Base-by-base conservation (phyloP, 2,329 filamentous ascomycete species). In the Colletotrichum echinochloae region DNA sequence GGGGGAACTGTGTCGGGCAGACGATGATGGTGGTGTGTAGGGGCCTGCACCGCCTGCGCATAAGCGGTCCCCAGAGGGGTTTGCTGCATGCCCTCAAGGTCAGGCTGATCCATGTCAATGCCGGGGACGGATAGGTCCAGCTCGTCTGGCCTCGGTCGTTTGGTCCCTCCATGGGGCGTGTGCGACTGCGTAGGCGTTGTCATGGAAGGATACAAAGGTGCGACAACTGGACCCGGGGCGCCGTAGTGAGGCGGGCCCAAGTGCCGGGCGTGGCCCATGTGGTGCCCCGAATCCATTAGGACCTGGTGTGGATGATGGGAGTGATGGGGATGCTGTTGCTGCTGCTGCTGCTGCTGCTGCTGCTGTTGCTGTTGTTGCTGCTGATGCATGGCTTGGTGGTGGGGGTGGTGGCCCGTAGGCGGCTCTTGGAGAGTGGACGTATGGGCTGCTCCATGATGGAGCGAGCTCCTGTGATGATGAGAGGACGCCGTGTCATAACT, bases 1-100 rank as follows among this genome's bases (percentile, higher is more conserved):
- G 91, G 89, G 28, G 90, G 90, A 14, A 89, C 90, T 72, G 92
- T 90, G 74, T 94, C 90, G 59, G 94, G 93, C 46, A 95, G 86
- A 51, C 91, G 91, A 76, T 95, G 93, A 76, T 97, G 94, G 76
- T 95, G 93, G 77, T 97, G 93, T 56, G 88, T 89, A 46, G 88
- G 87, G 30, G 84, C 82, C 39, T 84, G 82, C 44, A 83, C 80
- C 63, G 84, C 76, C 76, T 87, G 81, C 70, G 82, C 81, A 71
- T 89, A 88, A 14, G 84, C 80, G 23, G 82, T 82, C n/a, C 86
- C 84, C 77, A 90, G 81, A 5, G 86, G 82, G 14, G 83, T 82
- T 63, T 86, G 84, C 72, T 87, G 85, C 81, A 89, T 88, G 56
- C 83, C 83, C 49, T 88, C 85, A 57, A 91, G 82, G 57, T 88